Conservation (phyloP, 139 green algal genomes). For the Closterium sp. region DNA sequence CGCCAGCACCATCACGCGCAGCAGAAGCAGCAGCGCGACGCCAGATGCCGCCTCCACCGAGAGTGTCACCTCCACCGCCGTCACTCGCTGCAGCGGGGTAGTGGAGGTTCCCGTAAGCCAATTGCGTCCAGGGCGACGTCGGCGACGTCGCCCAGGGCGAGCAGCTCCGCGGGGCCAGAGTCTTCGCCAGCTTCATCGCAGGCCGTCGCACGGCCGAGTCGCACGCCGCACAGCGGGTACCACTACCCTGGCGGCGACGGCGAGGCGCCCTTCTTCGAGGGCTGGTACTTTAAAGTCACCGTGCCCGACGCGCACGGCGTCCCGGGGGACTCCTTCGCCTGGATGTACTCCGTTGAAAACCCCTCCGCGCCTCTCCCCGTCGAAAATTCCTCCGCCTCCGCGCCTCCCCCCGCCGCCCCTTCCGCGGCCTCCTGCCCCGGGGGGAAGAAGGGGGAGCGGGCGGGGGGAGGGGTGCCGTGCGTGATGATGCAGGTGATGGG, state of each 20-base stretch:
- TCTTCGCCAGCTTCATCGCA: background rate
- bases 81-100: background rate
- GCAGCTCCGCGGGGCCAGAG: background rate
- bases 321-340: slow-evolving; percentile 89
- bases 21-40: no score
- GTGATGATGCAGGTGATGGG: background rate
- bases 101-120: background rate
- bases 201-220: background rate
- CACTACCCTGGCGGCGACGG: slow-evolving; percentile 69
- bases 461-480: background rate
- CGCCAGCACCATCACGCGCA: background rate
- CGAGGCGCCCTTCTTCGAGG: slow-evolving; percentile 84
- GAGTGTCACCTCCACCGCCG: background rate
- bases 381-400: no score
- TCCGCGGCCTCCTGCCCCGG: background rate
- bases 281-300: slow-evolving; percentile 91
- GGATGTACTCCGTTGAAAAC: slow-evolving; percentile 94
- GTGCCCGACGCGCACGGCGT: slow-evolving; percentile 75
- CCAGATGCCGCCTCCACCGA: no score
- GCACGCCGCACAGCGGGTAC: slow-evolving; percentile 61
- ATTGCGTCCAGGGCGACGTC: background rate
- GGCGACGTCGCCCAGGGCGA: background rate
- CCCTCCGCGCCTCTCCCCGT: slow-evolving; percentile 44
- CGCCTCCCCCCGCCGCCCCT: no score
- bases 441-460: no score